Conservation (phyloP, 495 filamentous ascomycete species). For the Neurospora terricola region DNA sequence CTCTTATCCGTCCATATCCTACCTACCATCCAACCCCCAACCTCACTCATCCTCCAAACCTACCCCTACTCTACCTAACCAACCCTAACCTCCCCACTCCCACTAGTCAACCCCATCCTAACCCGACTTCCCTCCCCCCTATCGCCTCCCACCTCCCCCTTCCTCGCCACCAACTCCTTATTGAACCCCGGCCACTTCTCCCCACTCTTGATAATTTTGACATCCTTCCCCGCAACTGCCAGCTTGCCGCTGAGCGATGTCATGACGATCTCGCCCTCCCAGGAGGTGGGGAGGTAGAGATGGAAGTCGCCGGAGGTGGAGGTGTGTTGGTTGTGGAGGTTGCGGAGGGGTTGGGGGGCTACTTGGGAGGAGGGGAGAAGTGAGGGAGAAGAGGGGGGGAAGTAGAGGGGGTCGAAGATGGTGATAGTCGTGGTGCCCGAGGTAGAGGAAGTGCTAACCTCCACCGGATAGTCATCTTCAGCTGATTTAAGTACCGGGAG, state of each 20-base stretch:
- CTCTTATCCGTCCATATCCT: neutral
- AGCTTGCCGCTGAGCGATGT: conserved; percentile 20
- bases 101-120: conserved; percentile 14
- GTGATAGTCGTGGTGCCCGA: conserved; percentile 22
- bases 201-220: conserved; percentile 19
- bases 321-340: conserved; percentile 19
- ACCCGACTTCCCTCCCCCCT: conserved; percentile 19
- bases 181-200: conserved; percentile 20
- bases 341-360: conserved; percentile 9
- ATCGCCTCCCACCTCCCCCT: conserved; percentile 22
- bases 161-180: conserved; percentile 23
- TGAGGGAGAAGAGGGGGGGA: too few relatives aligned
- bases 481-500: conserved; percentile 24
- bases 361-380: too few relatives aligned
- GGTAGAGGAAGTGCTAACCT: conserved; percentile 21
- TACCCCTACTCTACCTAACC: conserved; percentile 8
- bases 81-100: conserved; percentile 22
- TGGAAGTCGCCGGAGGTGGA: conserved; percentile 25
- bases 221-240: conserved; percentile 20
- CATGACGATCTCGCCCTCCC: conserved; percentile 30
- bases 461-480: neutral
- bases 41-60: neutral
- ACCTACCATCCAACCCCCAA: neutral
- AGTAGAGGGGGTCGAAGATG: conserved; percentile 28
- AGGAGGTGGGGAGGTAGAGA: conserved; percentile 25